A percentile compares a stretch with the other conserved stretches of the same genome.
Evolutionary conservation across 169 alveolate species (phyloP).

Genomic region (Cryptosporidium sp.): DNA sequence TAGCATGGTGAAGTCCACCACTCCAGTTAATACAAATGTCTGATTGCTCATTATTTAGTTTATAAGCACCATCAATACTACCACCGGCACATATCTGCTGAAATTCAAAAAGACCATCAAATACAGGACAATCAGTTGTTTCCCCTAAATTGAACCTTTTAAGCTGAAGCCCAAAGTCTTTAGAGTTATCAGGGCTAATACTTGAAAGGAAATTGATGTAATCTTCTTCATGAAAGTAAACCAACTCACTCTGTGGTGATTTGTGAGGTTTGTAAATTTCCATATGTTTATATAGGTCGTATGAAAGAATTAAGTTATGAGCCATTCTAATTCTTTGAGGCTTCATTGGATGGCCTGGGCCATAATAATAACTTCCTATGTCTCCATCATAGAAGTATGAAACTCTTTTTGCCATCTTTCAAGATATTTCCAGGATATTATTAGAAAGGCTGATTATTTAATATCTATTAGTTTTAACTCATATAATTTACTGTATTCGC

Average conservation of each 20-base stretch:
- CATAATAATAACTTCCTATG: conserved; percentile 97
- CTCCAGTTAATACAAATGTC: conserved; percentile 98
- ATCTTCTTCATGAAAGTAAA: conserved; percentile 95
- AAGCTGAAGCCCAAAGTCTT: conserved; percentile 87
- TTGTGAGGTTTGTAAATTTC: conserved; percentile 95
- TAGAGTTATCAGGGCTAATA: conserved; percentile 84
- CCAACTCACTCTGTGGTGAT: conserved; percentile 95
- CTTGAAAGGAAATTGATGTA: conserved; percentile 85
- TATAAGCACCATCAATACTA: conserved; percentile 95
- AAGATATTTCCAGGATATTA: background rate
- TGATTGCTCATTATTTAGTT: conserved; percentile 92
- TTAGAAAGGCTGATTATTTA: background rate
- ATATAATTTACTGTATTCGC: too few species aligned
- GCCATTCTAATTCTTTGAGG: conserved; percentile 99
- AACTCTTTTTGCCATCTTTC: conserved; percentile 84
- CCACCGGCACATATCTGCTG: conserved; percentile 98
- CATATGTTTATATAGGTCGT: conserved; percentile 95
- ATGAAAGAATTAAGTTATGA: conserved; percentile 95
- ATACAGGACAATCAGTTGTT: conserved; percentile 97
- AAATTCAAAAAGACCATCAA: conserved; percentile 96
- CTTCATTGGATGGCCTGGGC: conserved; percentile 99
- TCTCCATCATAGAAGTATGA: conserved; percentile 94
- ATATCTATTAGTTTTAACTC: background rate
- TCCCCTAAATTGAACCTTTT: conserved; percentile 94
- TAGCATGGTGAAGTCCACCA: conserved; percentile 99